Evolutionary conservation across 2,329 filamentous ascomycete genomes (phyloP), one percentile per base, ranked within the genome.

Genomic region (Claviceps africana): DNA sequence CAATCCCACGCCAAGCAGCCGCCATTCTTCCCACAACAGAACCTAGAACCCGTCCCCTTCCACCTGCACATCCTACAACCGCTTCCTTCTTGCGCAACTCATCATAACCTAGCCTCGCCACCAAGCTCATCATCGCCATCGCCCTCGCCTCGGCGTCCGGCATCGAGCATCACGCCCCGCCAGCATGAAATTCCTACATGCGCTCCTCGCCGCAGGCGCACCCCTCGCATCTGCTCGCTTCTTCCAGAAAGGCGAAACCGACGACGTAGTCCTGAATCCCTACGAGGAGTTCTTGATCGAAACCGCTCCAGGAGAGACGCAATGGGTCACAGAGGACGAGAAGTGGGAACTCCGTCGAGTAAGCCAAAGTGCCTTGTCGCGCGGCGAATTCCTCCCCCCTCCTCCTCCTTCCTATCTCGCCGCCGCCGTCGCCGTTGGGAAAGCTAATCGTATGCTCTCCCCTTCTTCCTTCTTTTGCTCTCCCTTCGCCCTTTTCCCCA

Each of bases 321-420:
- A 78, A 74, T 93, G 87, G 86, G 84, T 96, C 33, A 94, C 88
- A 0, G 91, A 97, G 62, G 87, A 95, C 37, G 83, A 96, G 72
- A 98, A 97, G 70, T 96, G 91, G 89, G 82, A 84, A 67, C 72
- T 97, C 57, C 83, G 86, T 63, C 77, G 88, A 59, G 89, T 94
- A 46, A 46, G 43, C 43, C 31, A 35, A 77, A 53, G 80, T 70
- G 22, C 33, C 33, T 35, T 31, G 10, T 22, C n/a, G 4, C 30
- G 45, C 45, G 28, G n/a, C 5, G 30, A 2, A 33, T 19, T 43
- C 19, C 19, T 19, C 15, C 15, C 15, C 21, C 40, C 13, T 9
- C 31, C 8, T 35, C 4, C 11, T 13, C 31, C n/a, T n/a, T n/a
- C n/a, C n/a, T n/a, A n/a, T n/a, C n/a, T n/a, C n/a, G n/a, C n/a